Evolutionary conservation across 768 basidiomycete genomes (phyloP).

Genomic region (Auriscalpium orientale): DNA sequence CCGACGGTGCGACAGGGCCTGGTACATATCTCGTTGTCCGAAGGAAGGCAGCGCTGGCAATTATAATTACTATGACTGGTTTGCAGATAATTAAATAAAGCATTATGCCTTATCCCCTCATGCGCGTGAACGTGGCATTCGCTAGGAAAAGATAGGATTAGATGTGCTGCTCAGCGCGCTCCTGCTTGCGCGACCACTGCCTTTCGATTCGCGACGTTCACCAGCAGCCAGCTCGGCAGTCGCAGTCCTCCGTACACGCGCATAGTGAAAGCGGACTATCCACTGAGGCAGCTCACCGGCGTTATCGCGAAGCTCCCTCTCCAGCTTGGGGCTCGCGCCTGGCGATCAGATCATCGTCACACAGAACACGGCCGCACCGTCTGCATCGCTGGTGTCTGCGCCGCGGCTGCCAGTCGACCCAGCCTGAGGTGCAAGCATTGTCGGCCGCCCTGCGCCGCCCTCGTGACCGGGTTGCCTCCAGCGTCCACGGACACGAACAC

Average conservation of each 20-base stretch:
- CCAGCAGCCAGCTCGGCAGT: too few species aligned
- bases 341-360: slow-evolving; percentile 88
- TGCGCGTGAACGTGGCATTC: too few species aligned
- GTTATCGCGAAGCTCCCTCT: slow-evolving; percentile 65
- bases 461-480: slow-evolving; percentile 13
- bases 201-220: too few species aligned
- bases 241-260: neutral
- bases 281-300: slow-evolving; percentile 59
- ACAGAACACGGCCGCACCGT: slow-evolving; percentile 24
- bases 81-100: too few species aligned
- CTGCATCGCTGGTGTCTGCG: slow-evolving; percentile 5
- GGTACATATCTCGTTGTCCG: too few species aligned
- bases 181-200: too few species aligned
- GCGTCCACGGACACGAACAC: slow-evolving; percentile 40
- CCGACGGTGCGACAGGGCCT: too few species aligned
- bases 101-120: too few species aligned
- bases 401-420: slow-evolving; percentile 17
- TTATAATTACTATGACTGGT: too few species aligned
- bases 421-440: slow-evolving; percentile 12
- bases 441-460: neutral
- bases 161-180: too few species aligned
- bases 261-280: slow-evolving; percentile 79
- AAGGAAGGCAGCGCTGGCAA: too few species aligned
- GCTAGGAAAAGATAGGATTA: too few species aligned
- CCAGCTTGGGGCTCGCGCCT: slow-evolving; percentile 64